Conservation (phyloP, 768 basidiomycete genomes). For the Coprinopsis sp. region DNA sequence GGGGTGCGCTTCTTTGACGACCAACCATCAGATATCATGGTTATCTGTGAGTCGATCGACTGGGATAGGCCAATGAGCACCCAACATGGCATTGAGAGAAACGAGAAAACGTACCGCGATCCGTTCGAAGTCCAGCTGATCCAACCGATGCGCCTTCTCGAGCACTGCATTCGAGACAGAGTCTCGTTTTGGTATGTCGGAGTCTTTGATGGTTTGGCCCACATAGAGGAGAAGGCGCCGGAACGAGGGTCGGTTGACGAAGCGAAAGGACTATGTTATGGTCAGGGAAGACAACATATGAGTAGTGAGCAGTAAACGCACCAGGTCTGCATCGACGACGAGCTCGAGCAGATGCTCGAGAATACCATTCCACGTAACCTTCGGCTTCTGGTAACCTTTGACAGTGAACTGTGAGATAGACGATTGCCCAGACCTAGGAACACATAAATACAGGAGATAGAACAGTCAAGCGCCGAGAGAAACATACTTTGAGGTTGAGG, state of each 20-base stretch:
- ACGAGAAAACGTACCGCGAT: background rate
- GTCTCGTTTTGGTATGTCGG: conserved; percentile 11
- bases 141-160: background rate
- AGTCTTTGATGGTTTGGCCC: conserved; percentile 4
- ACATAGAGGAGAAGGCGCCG: conserved; percentile 7
- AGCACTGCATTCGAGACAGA: background rate
- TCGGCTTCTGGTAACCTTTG: background rate
- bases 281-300: background rate
- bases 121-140: background rate
- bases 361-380: conserved; percentile 8
- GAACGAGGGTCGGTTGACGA: conserved; percentile 10
- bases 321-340: conserved; percentile 14
- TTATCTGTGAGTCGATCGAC: conserved; percentile 8
- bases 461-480: too few species aligned
- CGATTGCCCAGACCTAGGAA: too few species aligned
- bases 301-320: background rate
- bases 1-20: conserved; percentile 2
- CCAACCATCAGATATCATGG: conserved; percentile 13
- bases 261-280: conserved; percentile 11
- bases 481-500: too few species aligned
- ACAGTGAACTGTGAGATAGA: background rate
- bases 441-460: too few species aligned
- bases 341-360: conserved; percentile 10
- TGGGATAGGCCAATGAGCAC: background rate
- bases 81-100: background rate